These are phyloP conservation scores for Neolentinus lepideus DNA, from an alignment of 1,284 basidiomycete species.

Conservation along the genomic window DNA sequence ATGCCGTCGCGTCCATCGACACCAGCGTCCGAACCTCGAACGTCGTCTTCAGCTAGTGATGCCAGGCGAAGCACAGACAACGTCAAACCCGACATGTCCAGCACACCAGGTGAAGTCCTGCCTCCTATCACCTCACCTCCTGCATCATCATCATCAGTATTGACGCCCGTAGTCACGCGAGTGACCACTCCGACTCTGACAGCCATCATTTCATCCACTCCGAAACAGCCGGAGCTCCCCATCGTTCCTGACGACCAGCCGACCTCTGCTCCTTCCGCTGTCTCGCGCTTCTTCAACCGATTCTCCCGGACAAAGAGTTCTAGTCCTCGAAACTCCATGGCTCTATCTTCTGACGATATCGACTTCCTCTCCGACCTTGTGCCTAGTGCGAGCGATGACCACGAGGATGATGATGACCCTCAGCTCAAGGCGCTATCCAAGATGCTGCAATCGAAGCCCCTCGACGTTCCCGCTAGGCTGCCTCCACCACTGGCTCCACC, in stretches of 20 bases:
- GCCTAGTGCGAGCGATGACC: conserved; percentile 41
- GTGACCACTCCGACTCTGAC: neutral
- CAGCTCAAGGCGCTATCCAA: conserved; percentile 29
- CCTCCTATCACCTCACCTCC: neutral
- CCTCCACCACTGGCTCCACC: conserved; percentile 27
- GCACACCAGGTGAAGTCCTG: neutral
- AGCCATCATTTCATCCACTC: conserved; percentile 7
- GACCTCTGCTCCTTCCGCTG: conserved; percentile 41
- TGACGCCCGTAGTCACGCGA: conserved; percentile 4
- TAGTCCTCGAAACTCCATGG: conserved; percentile 42
- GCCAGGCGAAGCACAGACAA: neutral
- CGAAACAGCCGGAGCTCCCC: neutral
- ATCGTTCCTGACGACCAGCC: neutral
- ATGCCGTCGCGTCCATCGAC: neutral
- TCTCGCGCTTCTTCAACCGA: conserved; percentile 64
- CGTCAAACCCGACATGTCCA: neutral
- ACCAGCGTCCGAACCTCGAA: neutral
- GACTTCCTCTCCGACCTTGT: conserved; percentile 72
- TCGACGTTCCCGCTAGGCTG: conserved; percentile 31
- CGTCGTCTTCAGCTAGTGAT: neutral
- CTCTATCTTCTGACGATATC: conserved; percentile 63
- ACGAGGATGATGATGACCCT: conserved; percentile 26
- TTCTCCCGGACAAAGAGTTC: conserved; percentile 46
- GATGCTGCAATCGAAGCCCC: conserved; percentile 31
- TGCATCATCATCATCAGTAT: conserved; percentile 2